Conservation (phyloP, 2,329 filamentous ascomycete genomes). For the Cryphonectria carpinicola region DNA sequence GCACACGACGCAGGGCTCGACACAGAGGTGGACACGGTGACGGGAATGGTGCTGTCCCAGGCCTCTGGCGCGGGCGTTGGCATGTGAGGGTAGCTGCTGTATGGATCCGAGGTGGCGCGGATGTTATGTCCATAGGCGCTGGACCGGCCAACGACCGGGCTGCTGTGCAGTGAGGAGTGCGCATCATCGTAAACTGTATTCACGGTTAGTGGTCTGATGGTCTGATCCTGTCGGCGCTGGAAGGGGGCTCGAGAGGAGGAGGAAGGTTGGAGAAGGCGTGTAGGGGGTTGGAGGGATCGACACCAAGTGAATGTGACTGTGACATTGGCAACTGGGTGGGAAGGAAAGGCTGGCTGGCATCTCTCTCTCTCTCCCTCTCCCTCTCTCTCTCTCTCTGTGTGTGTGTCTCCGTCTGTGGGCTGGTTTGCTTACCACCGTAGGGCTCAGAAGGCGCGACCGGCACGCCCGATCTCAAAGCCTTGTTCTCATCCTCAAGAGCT, state of each 20-base stretch:
- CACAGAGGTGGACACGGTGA: constrained; percentile 51
- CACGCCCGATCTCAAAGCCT: constrained; percentile 49
- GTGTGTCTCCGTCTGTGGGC: background rate
- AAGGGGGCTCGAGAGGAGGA: too few species aligned
- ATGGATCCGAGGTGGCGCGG: constrained; percentile 26
- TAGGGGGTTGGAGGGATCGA: background rate
- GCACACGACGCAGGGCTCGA: constrained; percentile 57
- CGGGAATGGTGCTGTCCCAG: constrained; percentile 50
- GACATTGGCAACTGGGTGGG: background rate
- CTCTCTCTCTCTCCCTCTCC: background rate
- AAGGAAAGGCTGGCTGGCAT: background rate
- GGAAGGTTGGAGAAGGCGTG: too few species aligned
- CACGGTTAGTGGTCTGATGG: constrained; percentile 19
- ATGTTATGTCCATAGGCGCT: constrained; percentile 46
- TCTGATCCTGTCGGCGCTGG: constrained; percentile 1
- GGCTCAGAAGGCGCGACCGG: constrained; percentile 47
- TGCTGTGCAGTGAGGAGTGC: constrained; percentile 42
- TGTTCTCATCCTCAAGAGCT: constrained; percentile 57
- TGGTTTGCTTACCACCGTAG: constrained; percentile 47
- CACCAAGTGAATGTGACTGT: background rate
- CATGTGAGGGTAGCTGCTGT: constrained; percentile 39
- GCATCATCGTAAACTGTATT: constrained; percentile 47
- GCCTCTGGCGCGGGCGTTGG: constrained; percentile 41
- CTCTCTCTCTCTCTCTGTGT: too few species aligned
- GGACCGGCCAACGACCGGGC: constrained; percentile 48